phyloP scores from a whole-genome alignment of 1,284 basidiomycete genomes.

The Ustilago crameri region DNA sequence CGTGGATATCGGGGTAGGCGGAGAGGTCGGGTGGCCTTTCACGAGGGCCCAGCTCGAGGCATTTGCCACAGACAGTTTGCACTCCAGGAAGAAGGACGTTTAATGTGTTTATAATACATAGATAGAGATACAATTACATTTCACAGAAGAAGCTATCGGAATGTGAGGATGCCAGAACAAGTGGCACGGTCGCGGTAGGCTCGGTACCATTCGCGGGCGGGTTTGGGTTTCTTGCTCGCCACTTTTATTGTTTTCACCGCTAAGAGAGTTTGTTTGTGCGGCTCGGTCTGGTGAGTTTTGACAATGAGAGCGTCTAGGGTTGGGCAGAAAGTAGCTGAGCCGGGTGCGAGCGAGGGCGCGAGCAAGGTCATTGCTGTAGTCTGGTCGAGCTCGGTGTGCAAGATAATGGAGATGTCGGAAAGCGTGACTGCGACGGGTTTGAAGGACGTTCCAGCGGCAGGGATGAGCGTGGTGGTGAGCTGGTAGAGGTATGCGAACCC shows the following conservation, averaged over 20 bases:
- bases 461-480: constrained; percentile 33
- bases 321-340: constrained; percentile 21
- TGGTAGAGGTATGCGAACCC: constrained; percentile 55
- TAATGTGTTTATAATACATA: neutral
- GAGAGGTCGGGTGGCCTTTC: constrained; percentile 14
- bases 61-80: neutral
- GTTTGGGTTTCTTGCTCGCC: constrained; percentile 36
- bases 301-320: constrained; percentile 20
- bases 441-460: neutral
- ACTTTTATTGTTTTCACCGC: constrained; percentile 29
- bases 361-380: neutral
- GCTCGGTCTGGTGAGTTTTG: neutral
- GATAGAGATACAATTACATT: constrained; percentile 3
- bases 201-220: constrained; percentile 45
- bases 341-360: neutral
- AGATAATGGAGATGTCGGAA: constrained; percentile 1
- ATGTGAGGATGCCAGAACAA: constrained; percentile 8
- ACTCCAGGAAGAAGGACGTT: constrained; percentile 10
- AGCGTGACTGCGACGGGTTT: constrained; percentile 6
- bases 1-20: neutral
- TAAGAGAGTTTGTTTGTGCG: constrained; percentile 5
- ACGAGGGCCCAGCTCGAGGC: neutral
- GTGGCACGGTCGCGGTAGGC: constrained; percentile 49
- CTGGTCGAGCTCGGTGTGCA: neutral
- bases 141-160: neutral